phyloP scores from a whole-genome alignment of 768 basidiomycete genomes.

The Kwoniella bestiolae region DNA sequence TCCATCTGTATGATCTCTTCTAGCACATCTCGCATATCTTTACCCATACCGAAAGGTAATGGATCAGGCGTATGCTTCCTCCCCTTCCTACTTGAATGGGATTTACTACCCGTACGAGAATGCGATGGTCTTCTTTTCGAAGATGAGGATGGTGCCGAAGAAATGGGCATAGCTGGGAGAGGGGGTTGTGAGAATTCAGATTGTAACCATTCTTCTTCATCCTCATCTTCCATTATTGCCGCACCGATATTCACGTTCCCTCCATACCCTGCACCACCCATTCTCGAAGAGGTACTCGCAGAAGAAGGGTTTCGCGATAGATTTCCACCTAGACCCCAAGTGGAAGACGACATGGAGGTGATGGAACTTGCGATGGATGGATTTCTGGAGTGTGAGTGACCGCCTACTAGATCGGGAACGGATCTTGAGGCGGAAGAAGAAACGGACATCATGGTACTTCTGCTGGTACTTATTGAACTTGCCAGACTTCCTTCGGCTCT shows the following conservation, averaged over 20 bases:
- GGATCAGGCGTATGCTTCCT: constrained; percentile 28
- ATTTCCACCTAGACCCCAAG: constrained; percentile 25
- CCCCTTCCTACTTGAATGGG: constrained; percentile 9
- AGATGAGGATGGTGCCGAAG: neutral
- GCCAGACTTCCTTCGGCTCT: constrained; percentile 38
- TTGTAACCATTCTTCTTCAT: constrained; percentile 44
- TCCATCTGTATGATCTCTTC: constrained; percentile 57
- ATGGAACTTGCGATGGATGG: constrained; percentile 40
- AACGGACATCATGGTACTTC: constrained; percentile 36
- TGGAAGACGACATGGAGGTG: constrained; percentile 34
- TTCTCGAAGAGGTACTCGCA: constrained; percentile 35
- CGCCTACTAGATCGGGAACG: constrained; percentile 50
- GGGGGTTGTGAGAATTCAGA: constrained; percentile 21
- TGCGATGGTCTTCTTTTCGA: constrained; percentile 10
- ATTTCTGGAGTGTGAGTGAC: constrained; percentile 34
- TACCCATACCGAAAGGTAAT: constrained; percentile 47
- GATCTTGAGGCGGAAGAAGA: constrained; percentile 28
- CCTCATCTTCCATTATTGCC: constrained; percentile 48
- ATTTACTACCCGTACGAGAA: constrained; percentile 15
- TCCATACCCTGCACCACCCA: constrained; percentile 23
- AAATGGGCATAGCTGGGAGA: constrained; percentile 14
- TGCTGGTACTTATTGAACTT: constrained; percentile 24
- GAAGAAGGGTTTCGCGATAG: constrained; percentile 43
- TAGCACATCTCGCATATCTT: constrained; percentile 55
- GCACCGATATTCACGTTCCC: constrained; percentile 31